phyloP scores from a whole-genome alignment of 2,329 filamentous ascomycete genomes.

The Fusarium transvaalense region DNA sequence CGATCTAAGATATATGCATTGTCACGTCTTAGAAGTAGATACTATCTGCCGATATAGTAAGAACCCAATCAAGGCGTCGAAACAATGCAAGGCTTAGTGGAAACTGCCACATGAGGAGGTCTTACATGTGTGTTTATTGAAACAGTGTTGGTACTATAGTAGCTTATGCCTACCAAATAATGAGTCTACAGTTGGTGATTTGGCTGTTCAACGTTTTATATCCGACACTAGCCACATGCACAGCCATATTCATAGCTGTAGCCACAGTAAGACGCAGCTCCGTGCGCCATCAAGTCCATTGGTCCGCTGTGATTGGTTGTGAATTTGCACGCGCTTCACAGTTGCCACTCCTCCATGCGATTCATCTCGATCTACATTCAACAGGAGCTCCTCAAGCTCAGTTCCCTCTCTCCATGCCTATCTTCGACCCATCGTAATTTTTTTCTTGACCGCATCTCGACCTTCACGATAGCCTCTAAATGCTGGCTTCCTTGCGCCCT shows the following conservation, averaged over 20 bases:
- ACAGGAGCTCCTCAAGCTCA: slow-evolving; percentile 46
- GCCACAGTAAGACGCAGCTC: slow-evolving; percentile 26
- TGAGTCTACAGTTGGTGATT: slow-evolving; percentile 1
- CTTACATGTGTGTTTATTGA: neutral
- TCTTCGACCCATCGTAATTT: slow-evolving; percentile 43
- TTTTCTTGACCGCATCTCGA: slow-evolving; percentile 32
- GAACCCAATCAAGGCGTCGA: too few species aligned
- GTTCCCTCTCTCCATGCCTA: slow-evolving; percentile 42
- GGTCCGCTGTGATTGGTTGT: slow-evolving; percentile 29
- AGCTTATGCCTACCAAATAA: neutral
- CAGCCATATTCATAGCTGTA: neutral
- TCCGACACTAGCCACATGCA: neutral
- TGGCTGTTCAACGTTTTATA: slow-evolving; percentile 8
- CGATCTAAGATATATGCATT: neutral
- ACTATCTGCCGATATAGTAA: too few species aligned
- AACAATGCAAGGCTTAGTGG: neutral
- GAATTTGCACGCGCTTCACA: slow-evolving; percentile 42
- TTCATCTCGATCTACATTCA: slow-evolving; percentile 46
- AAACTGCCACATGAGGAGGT: neutral
- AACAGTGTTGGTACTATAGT: too few species aligned
- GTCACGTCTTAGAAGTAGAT: neutral
- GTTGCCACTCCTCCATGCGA: slow-evolving; percentile 46
- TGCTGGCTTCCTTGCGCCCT: slow-evolving; percentile 20
- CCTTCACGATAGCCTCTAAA: slow-evolving; percentile 14
- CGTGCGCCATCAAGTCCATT: slow-evolving; percentile 27